Conservation (phyloP, 257 asterid genomes). For the Fraxinus quadrangulata region DNA sequence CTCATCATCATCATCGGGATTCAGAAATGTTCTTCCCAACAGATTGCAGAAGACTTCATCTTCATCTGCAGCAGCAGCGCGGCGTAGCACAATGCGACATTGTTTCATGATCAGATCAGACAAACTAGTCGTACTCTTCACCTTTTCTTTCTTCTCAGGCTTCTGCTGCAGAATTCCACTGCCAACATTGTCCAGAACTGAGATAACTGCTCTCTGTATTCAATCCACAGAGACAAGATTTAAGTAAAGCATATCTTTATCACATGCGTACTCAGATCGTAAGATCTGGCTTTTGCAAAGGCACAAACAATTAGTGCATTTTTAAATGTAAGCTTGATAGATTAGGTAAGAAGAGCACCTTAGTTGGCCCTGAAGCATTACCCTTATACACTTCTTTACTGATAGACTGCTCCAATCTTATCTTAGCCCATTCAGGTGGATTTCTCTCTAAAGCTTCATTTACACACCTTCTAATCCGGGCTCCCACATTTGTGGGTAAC, state of each 20-base stretch:
- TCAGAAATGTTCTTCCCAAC: conserved; percentile 35
- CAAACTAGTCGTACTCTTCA: conserved; percentile 26
- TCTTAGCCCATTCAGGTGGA: conserved; percentile 62
- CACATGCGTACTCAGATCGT: background rate
- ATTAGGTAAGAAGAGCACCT: conserved; percentile 36
- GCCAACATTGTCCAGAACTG: conserved; percentile 36
- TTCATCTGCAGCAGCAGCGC: conserved; percentile 41
- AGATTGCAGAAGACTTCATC: conserved; percentile 49
- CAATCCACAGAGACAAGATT: conserved; percentile 12
- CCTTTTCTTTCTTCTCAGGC: conserved; percentile 41
- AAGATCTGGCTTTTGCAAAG: background rate
- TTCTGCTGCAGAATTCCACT: conserved; percentile 33
- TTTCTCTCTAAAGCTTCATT: conserved; percentile 41
- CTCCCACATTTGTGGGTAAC: conserved; percentile 62
- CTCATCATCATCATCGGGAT: conserved; percentile 41
- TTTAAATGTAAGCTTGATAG: background rate
- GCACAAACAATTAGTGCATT: background rate
- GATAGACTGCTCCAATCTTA: conserved; percentile 47
- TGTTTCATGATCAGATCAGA: conserved; percentile 47
- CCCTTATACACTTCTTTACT: conserved; percentile 65
- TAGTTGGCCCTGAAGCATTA: conserved; percentile 69
- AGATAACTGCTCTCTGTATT: conserved; percentile 48
- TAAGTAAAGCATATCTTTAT: background rate
- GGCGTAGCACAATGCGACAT: conserved; percentile 49
- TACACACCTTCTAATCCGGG: conserved; percentile 51